A percentile compares a stretch with the other conserved stretches of the same genome.
Conservation (phyloP, 805 yeast genomes). For the Debaryomyces maramus region DNA sequence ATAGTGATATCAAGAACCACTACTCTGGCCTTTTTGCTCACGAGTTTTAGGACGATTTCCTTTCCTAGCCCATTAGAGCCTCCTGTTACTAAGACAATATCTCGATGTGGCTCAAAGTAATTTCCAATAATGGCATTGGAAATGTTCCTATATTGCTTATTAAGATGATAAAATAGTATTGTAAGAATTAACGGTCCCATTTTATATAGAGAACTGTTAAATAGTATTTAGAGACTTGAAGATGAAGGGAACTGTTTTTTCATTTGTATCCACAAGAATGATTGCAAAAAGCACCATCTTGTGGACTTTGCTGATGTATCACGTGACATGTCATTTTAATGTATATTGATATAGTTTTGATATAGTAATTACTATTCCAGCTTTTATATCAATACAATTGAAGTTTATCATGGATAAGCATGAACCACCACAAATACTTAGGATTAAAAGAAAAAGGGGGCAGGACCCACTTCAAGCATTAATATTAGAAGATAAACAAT, state of each 20-base stretch:
- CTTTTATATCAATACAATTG: too few relatives aligned
- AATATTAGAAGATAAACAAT: constrained; percentile 41
- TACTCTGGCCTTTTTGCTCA: constrained; percentile 46
- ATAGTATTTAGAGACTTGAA: background rate
- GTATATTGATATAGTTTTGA: too few relatives aligned
- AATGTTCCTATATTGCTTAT: constrained; percentile 23
- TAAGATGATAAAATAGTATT: constrained; percentile 12
- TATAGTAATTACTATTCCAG: too few relatives aligned
- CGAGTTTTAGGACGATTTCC: constrained; percentile 53
- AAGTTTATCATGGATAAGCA: constrained; percentile 3
- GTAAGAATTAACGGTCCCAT: background rate
- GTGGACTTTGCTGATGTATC: too few relatives aligned
- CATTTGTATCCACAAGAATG: constrained; percentile 1
- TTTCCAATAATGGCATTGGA: constrained; percentile 50
- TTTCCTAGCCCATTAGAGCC: constrained; percentile 80
- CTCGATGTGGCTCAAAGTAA: constrained; percentile 51
- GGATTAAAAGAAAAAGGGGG: constrained; percentile 83
- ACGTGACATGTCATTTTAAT: too few relatives aligned
- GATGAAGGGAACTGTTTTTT: background rate
- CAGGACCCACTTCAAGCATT: constrained; percentile 90
- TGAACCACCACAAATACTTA: constrained; percentile 60
- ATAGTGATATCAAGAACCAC: constrained; percentile 62
- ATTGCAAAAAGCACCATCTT: constrained; percentile 3
- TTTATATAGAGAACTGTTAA: background rate
- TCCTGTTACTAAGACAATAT: constrained; percentile 78